Evolutionary conservation across 768 basidiomycete species (phyloP).

Genomic region (Dioszegia crocea): DNA sequence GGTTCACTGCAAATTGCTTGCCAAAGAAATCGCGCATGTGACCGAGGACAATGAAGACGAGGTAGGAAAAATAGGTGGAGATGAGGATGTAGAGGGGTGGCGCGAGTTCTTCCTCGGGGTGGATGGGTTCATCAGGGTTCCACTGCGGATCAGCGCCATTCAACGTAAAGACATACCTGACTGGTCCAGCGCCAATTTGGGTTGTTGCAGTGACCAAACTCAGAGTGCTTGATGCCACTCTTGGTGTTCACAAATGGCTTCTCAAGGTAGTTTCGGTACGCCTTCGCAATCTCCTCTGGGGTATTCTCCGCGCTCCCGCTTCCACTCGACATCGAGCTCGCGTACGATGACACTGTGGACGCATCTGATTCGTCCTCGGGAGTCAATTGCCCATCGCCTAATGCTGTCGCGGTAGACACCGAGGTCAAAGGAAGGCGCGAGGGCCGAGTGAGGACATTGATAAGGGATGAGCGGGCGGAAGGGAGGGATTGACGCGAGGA

Average conservation of each 20-base stretch:
- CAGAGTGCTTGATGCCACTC: slow-evolving; percentile 57
- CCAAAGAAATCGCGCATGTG: slow-evolving; percentile 94
- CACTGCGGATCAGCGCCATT: slow-evolving; percentile 29
- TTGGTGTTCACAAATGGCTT: slow-evolving; percentile 44
- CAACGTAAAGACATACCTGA: slow-evolving; percentile 27
- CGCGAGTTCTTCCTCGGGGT: slow-evolving; percentile 59
- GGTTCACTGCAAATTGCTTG: slow-evolving; percentile 66
- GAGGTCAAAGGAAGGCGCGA: not conserved
- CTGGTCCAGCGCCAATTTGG: slow-evolving; percentile 59
- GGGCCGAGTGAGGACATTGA: slow-evolving; percentile 39
- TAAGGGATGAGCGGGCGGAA: slow-evolving; percentile 37
- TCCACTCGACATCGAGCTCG: slow-evolving; percentile 15
- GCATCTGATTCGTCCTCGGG: slow-evolving; percentile 38
- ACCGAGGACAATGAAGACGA: slow-evolving; percentile 84
- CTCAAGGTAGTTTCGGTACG: slow-evolving; percentile 37
- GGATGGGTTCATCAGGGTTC: slow-evolving; percentile 45
- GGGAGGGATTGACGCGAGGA: slow-evolving; percentile 15
- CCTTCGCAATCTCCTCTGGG: slow-evolving; percentile 32
- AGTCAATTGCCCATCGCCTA: slow-evolving; percentile 4
- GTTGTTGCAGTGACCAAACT: slow-evolving; percentile 87
- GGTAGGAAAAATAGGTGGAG: slow-evolving; percentile 86
- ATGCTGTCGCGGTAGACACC: slow-evolving; percentile 9
- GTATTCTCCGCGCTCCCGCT: not conserved
- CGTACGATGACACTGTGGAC: slow-evolving; percentile 30
- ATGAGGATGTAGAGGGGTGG: slow-evolving; percentile 90